Percentiles rank a stretch among this genome's conserved stretches.
Evolutionary conservation across 2,329 filamentous ascomycete genomes (phyloP).

Genomic region (Apiospora saccharicola): DNA sequence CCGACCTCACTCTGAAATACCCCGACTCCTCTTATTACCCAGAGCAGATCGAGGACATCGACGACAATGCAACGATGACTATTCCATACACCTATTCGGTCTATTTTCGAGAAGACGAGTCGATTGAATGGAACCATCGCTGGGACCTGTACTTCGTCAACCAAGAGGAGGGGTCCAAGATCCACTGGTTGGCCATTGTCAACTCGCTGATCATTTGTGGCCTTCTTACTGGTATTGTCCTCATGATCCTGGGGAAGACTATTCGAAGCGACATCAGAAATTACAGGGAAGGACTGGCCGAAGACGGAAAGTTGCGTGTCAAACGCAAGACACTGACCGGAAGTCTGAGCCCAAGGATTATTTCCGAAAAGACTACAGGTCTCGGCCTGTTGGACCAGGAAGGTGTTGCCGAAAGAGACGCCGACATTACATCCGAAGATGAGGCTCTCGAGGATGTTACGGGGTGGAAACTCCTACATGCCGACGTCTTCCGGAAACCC

Average conservation of each 20-base stretch:
- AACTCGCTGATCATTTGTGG: conserved; percentile 87
- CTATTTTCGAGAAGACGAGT: conserved; percentile 84
- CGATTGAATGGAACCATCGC: conserved; percentile 81
- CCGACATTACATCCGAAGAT: conserved; percentile 70
- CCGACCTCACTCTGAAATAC: conserved; percentile 54
- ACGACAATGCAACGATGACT: conserved; percentile 70
- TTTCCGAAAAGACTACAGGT: conserved; percentile 56
- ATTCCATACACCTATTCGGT: conserved; percentile 91
- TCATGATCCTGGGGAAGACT: conserved; percentile 82
- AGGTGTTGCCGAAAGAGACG: conserved; percentile 59
- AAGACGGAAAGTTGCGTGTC: conserved; percentile 69
- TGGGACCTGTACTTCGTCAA: conserved; percentile 94
- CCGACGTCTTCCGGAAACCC: conserved; percentile 85
- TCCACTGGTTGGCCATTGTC: conserved; percentile 88
- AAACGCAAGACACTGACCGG: conserved; percentile 56
- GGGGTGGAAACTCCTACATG: conserved; percentile 88
- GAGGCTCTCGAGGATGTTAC: conserved; percentile 80
- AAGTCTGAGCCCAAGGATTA: conserved; percentile 50
- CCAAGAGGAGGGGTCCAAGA: conserved; percentile 80
- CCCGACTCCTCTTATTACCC: conserved; percentile 67
- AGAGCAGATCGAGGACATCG: conserved; percentile 60
- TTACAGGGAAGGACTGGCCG: conserved; percentile 69
- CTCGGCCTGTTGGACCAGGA: conserved; percentile 67
- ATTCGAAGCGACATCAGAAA: conserved; percentile 80
- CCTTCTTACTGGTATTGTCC: conserved; percentile 78